A percentile compares a stretch with the other conserved stretches of the same genome.
phyloP scores from a whole-genome alignment of 768 basidiomycete genomes.

The Tylopilus plumbeoviolaceoides region DNA sequence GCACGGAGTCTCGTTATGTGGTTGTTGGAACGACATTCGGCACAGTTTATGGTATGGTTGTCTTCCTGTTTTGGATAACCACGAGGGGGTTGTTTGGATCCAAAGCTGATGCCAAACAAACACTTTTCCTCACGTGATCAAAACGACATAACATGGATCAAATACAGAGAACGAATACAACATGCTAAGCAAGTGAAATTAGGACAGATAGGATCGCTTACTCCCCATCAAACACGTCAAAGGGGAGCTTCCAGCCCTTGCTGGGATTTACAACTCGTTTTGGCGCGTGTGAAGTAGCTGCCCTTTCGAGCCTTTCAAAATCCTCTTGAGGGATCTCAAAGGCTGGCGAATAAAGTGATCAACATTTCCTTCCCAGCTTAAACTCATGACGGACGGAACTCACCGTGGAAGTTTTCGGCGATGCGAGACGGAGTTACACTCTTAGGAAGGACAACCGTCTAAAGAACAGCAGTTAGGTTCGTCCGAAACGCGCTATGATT shows the following conservation, averaged over 20 bases:
- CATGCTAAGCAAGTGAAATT: neutral
- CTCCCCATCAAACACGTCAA: slow-evolving; percentile 58
- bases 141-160: neutral
- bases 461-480: neutral
- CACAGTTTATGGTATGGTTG: neutral
- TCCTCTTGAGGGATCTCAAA: slow-evolving; percentile 35
- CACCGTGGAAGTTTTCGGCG: slow-evolving; percentile 65
- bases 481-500: neutral
- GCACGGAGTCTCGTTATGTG: slow-evolving; percentile 58
- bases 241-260: slow-evolving; percentile 53
- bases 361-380: neutral
- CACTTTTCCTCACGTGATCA: slow-evolving; percentile 5
- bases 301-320: slow-evolving; percentile 39
- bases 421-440: slow-evolving; percentile 68
- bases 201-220: neutral
- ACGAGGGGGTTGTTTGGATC: slow-evolving; percentile 28
- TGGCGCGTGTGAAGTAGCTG: slow-evolving; percentile 47
- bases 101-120: slow-evolving; percentile 28
- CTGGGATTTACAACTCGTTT: slow-evolving; percentile 57
- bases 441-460: slow-evolving; percentile 75
- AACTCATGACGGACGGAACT: neutral
- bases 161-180: neutral
- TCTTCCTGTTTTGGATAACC: slow-evolving; percentile 13
- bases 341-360: slow-evolving; percentile 15
- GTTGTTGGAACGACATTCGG: slow-evolving; percentile 38